phyloP scores from a whole-genome alignment of 1,139 yeast genomes.

The Saccharomyces hybrid region DNA sequence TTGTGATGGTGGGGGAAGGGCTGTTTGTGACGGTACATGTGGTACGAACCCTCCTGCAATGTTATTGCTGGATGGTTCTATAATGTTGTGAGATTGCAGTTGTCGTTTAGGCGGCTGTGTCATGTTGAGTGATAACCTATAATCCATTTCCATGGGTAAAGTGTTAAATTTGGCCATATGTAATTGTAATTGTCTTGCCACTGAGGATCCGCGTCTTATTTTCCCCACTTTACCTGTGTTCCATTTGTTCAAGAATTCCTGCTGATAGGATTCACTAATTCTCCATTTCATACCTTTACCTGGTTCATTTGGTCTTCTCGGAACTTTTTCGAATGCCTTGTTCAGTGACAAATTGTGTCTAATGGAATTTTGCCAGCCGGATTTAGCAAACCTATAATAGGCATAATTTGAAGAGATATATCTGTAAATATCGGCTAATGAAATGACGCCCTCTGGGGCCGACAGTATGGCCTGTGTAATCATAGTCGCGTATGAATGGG shows the following conservation, averaged over 20 bases:
- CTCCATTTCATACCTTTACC: slow-evolving; percentile 99
- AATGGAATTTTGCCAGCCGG: slow-evolving; percentile 93
- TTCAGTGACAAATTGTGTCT: slow-evolving; percentile 75
- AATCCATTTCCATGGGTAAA: slow-evolving; percentile 40
- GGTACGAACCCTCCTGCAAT: background rate
- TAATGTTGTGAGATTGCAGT: slow-evolving; percentile 1
- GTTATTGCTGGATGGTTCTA: slow-evolving; percentile 4
- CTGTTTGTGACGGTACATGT: background rate
- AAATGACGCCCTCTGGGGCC: slow-evolving; percentile 78
- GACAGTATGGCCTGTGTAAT: slow-evolving; percentile 94
- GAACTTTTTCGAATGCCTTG: slow-evolving; percentile 90
- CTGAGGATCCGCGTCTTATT: slow-evolving; percentile 72
- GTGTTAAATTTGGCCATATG: slow-evolving; percentile 66
- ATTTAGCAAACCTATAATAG: slow-evolving; percentile 80
- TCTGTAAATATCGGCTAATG: slow-evolving; percentile 82
- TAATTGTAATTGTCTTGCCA: slow-evolving; percentile 66
- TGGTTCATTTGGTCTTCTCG: slow-evolving; percentile 90
- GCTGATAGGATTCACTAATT: slow-evolving; percentile 74
- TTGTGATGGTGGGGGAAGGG: background rate
- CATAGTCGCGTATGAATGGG: slow-evolving; percentile 96
- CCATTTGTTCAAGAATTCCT: slow-evolving; percentile 75
- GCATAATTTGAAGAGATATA: slow-evolving; percentile 88
- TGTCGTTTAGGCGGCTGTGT: slow-evolving; percentile 6
- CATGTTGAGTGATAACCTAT: slow-evolving; percentile 5
- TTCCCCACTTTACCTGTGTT: slow-evolving; percentile 66